These are phyloP conservation scores for Ascocoryne sarcoides DNA, from an alignment of 2,329 filamentous ascomycete genomes.

Conservation along the genomic window DNA sequence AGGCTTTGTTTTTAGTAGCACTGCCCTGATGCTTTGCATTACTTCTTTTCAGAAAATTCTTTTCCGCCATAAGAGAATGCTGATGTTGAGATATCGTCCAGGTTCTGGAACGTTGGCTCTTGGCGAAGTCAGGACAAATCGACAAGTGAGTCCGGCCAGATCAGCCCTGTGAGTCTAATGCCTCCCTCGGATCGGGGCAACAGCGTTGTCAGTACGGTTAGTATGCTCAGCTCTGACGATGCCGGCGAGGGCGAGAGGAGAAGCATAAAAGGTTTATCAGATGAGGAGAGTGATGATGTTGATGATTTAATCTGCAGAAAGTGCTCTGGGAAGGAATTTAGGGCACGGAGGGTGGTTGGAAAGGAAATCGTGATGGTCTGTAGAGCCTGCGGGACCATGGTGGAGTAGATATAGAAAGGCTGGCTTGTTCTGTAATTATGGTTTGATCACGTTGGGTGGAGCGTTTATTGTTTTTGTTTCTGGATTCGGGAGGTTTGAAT, in stretches of 20 bases:
- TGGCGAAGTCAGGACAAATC: background rate
- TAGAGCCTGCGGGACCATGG: conserved; percentile 39
- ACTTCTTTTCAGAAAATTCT: conserved; percentile 40
- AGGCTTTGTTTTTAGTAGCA: no score
- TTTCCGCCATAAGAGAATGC: conserved; percentile 9
- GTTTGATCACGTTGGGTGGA: background rate
- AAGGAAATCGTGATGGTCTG: conserved; percentile 52
- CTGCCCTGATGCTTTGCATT: no score
- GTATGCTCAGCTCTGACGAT: conserved; percentile 49
- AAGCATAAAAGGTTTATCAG: no score
- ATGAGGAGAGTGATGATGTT: conserved; percentile 36
- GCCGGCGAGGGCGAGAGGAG: conserved; percentile 16
- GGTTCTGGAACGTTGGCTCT: background rate
- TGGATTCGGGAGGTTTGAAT: background rate
- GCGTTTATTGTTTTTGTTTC: conserved; percentile 5
- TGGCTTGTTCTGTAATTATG: conserved; percentile 1
- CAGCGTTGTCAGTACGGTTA: conserved; percentile 35
- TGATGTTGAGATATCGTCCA: conserved; percentile 10
- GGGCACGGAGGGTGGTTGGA: conserved; percentile 45
- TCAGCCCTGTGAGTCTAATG: no score
- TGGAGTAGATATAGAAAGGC: conserved; percentile 13
- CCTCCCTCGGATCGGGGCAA: no score
- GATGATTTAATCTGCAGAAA: conserved; percentile 45
- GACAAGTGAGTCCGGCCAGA: no score
- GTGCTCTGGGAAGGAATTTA: conserved; percentile 55